These are phyloP conservation scores for Elsinoe ampelina DNA, from an alignment of 2,329 filamentous ascomycete genomes.

Conservation along the genomic window DNA sequence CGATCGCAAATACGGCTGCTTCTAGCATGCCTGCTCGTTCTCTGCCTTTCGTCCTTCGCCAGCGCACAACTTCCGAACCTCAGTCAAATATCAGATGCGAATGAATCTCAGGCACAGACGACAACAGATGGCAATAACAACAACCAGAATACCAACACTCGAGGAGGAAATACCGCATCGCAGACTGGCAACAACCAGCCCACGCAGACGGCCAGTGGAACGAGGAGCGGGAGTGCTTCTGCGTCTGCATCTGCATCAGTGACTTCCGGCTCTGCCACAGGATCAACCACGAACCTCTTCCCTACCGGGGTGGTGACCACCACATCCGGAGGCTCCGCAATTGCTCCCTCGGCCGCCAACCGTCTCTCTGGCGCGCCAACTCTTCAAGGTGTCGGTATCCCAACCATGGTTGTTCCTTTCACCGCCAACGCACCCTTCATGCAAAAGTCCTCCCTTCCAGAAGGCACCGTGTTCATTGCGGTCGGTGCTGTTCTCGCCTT, in stretches of 20 bases:
- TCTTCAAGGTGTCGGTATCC: slow-evolving; percentile 49
- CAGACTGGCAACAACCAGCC: slow-evolving; percentile 5
- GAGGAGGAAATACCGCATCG: background rate
- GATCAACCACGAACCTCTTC: slow-evolving; percentile 20
- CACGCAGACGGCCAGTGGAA: slow-evolving; percentile 9
- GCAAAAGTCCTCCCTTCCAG: slow-evolving; percentile 73
- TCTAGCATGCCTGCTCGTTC: slow-evolving; percentile 3
- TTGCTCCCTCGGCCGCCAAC: slow-evolving; percentile 10
- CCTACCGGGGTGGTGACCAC: slow-evolving; percentile 18
- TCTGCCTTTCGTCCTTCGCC: slow-evolving; percentile 2
- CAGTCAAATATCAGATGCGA: slow-evolving; percentile 2
- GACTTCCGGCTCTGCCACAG: slow-evolving; percentile 23
- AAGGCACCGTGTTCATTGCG: slow-evolving; percentile 92
- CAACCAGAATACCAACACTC: background rate
- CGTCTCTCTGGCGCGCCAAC: slow-evolving; percentile 41
- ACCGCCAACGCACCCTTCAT: slow-evolving; percentile 83
- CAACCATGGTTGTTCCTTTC: slow-evolving; percentile 68
- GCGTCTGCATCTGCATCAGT: slow-evolving; percentile 17
- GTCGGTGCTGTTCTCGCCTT: slow-evolving; percentile 83
- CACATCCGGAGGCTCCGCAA: slow-evolving; percentile 19
- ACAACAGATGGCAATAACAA: slow-evolving; percentile 9
- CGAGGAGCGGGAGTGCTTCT: background rate
- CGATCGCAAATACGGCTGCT: slow-evolving; percentile 9
- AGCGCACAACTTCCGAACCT: slow-evolving; percentile 11
- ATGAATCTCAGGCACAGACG: slow-evolving; percentile 7